A percentile compares a stretch with the other conserved stretches of the same genome.
phyloP scores from a whole-genome alignment of 345 rosid genomes.

The Populus ilicifolia region DNA sequence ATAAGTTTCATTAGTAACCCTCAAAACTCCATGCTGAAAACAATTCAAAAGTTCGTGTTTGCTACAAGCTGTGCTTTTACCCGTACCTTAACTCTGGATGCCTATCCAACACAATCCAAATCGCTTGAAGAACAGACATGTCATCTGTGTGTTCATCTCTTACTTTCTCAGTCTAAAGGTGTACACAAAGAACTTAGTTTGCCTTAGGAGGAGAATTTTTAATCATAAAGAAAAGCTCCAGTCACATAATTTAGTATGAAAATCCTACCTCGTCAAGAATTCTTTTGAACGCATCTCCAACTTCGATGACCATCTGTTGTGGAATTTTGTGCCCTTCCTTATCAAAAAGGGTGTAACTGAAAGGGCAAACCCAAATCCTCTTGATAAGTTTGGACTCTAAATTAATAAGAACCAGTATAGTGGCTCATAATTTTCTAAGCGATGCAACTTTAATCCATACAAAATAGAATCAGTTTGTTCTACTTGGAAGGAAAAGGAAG shows the following conservation, averaged over 20 bases:
- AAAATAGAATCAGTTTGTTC: not conserved
- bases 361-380: conserved; percentile 22
- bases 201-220: not conserved
- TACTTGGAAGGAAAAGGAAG: not conserved
- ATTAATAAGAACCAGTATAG: not conserved
- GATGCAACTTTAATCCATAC: conserved; percentile 5
- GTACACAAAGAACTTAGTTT: conserved; percentile 14
- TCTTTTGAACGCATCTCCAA: conserved; percentile 73
- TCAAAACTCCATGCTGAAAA: not conserved
- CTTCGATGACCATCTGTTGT: conserved; percentile 56
- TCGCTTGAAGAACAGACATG: conserved; percentile 85
- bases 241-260: conserved; percentile 1
- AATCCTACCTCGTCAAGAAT: conserved; percentile 67
- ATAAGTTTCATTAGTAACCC: conserved; percentile 10
- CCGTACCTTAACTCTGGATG: conserved; percentile 72
- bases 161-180: conserved; percentile 64
- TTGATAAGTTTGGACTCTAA: conserved; percentile 13
- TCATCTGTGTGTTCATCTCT: conserved; percentile 65
- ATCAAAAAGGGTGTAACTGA: conserved; percentile 67
- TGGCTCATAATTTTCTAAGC: not conserved
- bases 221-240: not conserved
- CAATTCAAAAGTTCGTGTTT: not conserved
- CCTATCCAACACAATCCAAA: conserved; percentile 61
- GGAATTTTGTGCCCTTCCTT: conserved; percentile 60
- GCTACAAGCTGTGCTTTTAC: not conserved